These are phyloP conservation scores for Plasmodium gonderi DNA, from an alignment of 169 alveolate species.

Conservation along the genomic window DNA sequence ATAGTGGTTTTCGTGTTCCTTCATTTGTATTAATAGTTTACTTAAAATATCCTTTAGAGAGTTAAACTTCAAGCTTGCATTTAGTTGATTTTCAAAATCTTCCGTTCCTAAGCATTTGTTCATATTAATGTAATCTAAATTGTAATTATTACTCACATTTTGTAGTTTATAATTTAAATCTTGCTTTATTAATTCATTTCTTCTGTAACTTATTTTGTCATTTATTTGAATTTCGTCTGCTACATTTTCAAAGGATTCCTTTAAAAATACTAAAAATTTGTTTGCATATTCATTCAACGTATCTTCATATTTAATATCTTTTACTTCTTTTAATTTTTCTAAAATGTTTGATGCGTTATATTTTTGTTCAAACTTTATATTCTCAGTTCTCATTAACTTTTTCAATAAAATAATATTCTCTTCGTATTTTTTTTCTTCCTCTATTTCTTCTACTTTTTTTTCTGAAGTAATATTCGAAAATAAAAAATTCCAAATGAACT, in stretches of 20 bases:
- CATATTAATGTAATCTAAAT: constrained; percentile 65
- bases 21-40: constrained; percentile 62
- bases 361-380: constrained; percentile 68
- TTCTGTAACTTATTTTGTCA: constrained; percentile 62
- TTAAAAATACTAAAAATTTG: constrained; percentile 59
- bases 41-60: constrained; percentile 68
- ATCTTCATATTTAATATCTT: constrained; percentile 64
- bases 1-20: constrained; percentile 58
- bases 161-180: constrained; percentile 69
- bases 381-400: constrained; percentile 67
- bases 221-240: constrained; percentile 72
- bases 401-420: constrained; percentile 57
- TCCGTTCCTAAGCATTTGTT: constrained; percentile 72
- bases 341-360: constrained; percentile 57
- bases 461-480: constrained; percentile 49
- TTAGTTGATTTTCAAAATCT: constrained; percentile 66
- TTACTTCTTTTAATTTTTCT: constrained; percentile 57
- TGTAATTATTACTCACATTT: constrained; percentile 40
- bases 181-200: constrained; percentile 71
- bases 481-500: constrained; percentile 68
- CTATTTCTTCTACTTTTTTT: constrained; percentile 28
- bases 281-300: constrained; percentile 65
- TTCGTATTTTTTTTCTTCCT: constrained; percentile 31
- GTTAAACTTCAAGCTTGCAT: constrained; percentile 63
- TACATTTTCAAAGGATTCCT: constrained; percentile 64